Evolutionary conservation across 495 filamentous ascomycete species (phyloP).

Genomic region (Geopyxis carbonaria): DNA sequence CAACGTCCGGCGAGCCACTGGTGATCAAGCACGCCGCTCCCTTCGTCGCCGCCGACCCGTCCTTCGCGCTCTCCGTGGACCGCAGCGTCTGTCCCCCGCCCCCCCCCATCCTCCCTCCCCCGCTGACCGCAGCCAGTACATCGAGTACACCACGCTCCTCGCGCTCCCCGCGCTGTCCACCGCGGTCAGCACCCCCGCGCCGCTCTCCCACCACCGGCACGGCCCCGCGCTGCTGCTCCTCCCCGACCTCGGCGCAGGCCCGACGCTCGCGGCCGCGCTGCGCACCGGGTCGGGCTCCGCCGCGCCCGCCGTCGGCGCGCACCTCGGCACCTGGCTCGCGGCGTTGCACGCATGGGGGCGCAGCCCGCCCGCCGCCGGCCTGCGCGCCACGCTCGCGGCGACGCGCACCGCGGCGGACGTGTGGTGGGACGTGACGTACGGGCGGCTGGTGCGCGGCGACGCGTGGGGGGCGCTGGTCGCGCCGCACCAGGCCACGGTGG

Average conservation of each 20-base stretch:
- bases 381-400: background rate
- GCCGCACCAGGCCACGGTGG: background rate
- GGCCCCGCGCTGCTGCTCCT: background rate
- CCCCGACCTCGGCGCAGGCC: background rate
- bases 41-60: background rate
- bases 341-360: background rate
- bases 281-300: background rate
- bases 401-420: background rate
- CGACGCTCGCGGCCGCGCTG: background rate
- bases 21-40: conserved; percentile 3
- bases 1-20: conserved; percentile 1
- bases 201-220: background rate
- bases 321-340: background rate
- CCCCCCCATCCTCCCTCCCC: background rate
- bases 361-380: background rate
- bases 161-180: background rate
- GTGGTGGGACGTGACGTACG: background rate
- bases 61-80: background rate
- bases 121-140: background rate
- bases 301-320: background rate
- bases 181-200: background rate
- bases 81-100: background rate
- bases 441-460: background rate
- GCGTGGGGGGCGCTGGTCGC: too few species aligned
- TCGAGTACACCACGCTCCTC: background rate